phyloP scores from a whole-genome alignment of 2,329 filamentous ascomycete genomes.

The Stagonosporopsis cucurbitacearum region DNA sequence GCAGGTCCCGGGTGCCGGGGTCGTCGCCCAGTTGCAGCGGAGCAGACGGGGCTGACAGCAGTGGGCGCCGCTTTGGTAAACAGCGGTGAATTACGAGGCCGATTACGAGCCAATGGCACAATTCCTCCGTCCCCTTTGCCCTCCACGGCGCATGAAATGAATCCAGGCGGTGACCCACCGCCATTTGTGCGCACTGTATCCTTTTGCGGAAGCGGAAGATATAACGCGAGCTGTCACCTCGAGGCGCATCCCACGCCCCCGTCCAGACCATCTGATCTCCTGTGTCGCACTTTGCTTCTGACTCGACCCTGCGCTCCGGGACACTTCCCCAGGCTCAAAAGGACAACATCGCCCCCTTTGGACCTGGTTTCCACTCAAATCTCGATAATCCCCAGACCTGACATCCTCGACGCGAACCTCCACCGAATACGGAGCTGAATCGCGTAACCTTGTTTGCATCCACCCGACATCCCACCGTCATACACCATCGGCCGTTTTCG shows the following conservation, averaged over 20 bases:
- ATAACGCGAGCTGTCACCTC: constrained; percentile 41
- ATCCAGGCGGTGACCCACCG: constrained; percentile 38
- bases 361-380: constrained; percentile 18
- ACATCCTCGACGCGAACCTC: constrained; percentile 15
- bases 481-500: constrained; percentile 35
- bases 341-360: constrained; percentile 15
- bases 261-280: constrained; percentile 41
- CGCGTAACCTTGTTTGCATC: constrained; percentile 26
- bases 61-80: constrained; percentile 30
- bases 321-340: constrained; percentile 17
- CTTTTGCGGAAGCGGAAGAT: constrained; percentile 32
- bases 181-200: constrained; percentile 26
- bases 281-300: constrained; percentile 43
- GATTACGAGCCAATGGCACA: constrained; percentile 26
- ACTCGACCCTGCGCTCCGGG: constrained; percentile 43
- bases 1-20: constrained; percentile 35
- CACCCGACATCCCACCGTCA: constrained; percentile 31
- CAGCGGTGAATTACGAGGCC: constrained; percentile 33
- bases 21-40: constrained; percentile 24
- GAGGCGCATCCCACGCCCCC: constrained; percentile 25
- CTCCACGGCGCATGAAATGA: constrained; percentile 39
- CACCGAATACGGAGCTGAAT: constrained; percentile 25
- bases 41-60: constrained; percentile 31
- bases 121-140: constrained; percentile 26
- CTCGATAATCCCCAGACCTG: constrained; percentile 14